Base-by-base conservation (phyloP, 1,284 basidiomycete genomes). In the Papiliotrema laurentii region DNA sequence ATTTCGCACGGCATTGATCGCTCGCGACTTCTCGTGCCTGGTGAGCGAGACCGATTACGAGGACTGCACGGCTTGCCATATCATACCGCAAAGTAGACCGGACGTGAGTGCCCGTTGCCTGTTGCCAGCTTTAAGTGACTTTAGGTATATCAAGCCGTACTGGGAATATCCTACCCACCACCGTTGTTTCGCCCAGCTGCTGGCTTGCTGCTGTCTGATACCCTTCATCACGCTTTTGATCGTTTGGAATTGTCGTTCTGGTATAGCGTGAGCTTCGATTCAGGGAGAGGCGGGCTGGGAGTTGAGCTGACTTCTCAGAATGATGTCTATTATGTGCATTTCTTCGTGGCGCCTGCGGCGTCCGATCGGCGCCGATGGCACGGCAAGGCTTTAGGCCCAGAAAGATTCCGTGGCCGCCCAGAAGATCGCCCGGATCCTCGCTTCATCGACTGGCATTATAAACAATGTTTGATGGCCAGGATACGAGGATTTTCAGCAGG, bases 21-120 rank as follows among this genome's bases (percentile, higher is more conserved):
- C 30, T 9, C 45, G 39, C 10, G 39, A 41, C 24, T 22, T 13
- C 24, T 24, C 13, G 11, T 81, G 39, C 26, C 22, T 41, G 39
- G 24, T 41, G 16, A 41, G 19, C 18, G 39, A 26, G 39, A 26
- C 10, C 30, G 16, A 9, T 16, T 22, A 22, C 21, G 39, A 41
- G 39, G 11, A 19, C 39, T 41, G 39, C 24, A 21, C n/a, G 18
- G 39, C 39, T 25, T 5, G 6, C 19, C 39, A 41, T 25, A 41
- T 41, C 22, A 24, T 41, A 5, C 39, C 39, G 10, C 39, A 26
- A 25, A 41, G 39, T 41, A 16, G 39, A 24, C 18, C 39, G 13
- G 39, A 41, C 26, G 39, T 25, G 39, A 24, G 24, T 26, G 13
- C 5, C 11, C 39, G 22, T 18, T 41, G 10, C 10, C 11, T 31